Base-by-base conservation (phyloP, 202 grass and related monocot species). In the Setaria italica region DNA sequence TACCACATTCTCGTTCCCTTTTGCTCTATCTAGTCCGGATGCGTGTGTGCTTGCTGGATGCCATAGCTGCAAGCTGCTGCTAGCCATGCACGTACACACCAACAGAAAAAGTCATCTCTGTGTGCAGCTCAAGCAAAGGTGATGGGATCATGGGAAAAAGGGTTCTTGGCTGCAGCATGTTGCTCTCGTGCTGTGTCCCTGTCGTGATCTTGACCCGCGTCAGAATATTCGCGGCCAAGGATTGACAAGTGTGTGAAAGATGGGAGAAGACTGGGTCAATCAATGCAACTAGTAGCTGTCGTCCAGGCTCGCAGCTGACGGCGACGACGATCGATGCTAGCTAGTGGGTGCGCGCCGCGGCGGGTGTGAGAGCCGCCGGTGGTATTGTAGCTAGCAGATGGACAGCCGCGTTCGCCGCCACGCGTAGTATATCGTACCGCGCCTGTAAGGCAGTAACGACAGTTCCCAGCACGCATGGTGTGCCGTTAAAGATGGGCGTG, bases 171-270 rank as follows among this genome's bases (percentile, higher is more conserved):
- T 37, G 73, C 16, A 48, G 25, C 48, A 59, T 37, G 74, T 48
- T 68, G 11, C 15, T 47, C 15, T 47, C 8, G 73, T 6, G 74
- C 4, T 49, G 74, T 70, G 74, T 78, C 54, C 29, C 41, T 70
- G 2, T 78, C 84, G 54, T 20, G 84, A 64, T n/a, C 84, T 87
- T 29, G 77, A 55, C 85, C 59, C 8, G 25, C 50, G 29, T 37
- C 35, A 39, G 59, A 69, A 87, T 87, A 76, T 82, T 76, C 78
- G 37, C 13, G 29, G 17, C 17, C 45, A 62, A 12, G 17, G 29
- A 0, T 58, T 82, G 77, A 82, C 78, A 76, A 76, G 50, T 50
- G 78, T 87, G 60, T 59, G 85, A 50, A 25, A 25, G 7, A 16
- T 47, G 37, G 69, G 1, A 48, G 51, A 20, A 11, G 19, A n/a